These are phyloP conservation scores for Camelina hispida DNA, from an alignment of 345 rosid genomes.

Conservation along the genomic window DNA sequence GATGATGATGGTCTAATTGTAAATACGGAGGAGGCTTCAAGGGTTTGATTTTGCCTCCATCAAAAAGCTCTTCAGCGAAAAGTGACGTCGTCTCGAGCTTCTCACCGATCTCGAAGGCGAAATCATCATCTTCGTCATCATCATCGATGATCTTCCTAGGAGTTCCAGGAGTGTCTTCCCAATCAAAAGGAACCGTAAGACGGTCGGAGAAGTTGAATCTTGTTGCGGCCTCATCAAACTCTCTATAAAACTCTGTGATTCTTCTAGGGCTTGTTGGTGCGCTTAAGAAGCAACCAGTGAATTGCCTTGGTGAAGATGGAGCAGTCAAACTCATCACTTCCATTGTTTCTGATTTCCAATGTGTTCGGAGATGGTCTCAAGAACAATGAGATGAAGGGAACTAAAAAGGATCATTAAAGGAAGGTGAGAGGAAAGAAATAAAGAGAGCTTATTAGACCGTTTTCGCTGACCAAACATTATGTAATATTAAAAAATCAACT, in stretches of 20 bases:
- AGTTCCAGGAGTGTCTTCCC: slow-evolving; percentile 73
- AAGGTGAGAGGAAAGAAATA: slow-evolving; percentile 30
- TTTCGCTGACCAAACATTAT: slow-evolving; percentile 48
- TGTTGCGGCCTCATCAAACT: slow-evolving; percentile 44
- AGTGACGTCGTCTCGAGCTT: slow-evolving; percentile 49
- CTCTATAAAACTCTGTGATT: slow-evolving; percentile 58
- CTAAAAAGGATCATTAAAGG: slow-evolving; percentile 19
- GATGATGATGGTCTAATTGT: slow-evolving; percentile 38
- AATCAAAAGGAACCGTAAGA: slow-evolving; percentile 53
- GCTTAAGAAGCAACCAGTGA: slow-evolving; percentile 62
- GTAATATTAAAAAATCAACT: background rate
- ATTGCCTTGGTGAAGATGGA: slow-evolving; percentile 72
- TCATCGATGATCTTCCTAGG: slow-evolving; percentile 50
- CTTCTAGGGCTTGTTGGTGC: slow-evolving; percentile 83
- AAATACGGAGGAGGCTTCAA: slow-evolving; percentile 70
- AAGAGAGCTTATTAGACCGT: slow-evolving; percentile 34
- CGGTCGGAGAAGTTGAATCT: slow-evolving; percentile 24
- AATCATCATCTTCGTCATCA: slow-evolving; percentile 44
- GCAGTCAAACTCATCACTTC: slow-evolving; percentile 65
- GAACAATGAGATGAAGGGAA: slow-evolving; percentile 26
- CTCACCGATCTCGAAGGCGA: slow-evolving; percentile 56
- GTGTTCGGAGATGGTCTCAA: slow-evolving; percentile 18
- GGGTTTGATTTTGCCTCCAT: slow-evolving; percentile 73
- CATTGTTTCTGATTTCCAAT: slow-evolving; percentile 38
- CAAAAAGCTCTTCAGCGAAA: slow-evolving; percentile 75